Evolutionary conservation across 306 rosid genomes (phyloP), one percentile per base, ranked within the genome.

Genomic region (Cicer chorassanicum): DNA sequence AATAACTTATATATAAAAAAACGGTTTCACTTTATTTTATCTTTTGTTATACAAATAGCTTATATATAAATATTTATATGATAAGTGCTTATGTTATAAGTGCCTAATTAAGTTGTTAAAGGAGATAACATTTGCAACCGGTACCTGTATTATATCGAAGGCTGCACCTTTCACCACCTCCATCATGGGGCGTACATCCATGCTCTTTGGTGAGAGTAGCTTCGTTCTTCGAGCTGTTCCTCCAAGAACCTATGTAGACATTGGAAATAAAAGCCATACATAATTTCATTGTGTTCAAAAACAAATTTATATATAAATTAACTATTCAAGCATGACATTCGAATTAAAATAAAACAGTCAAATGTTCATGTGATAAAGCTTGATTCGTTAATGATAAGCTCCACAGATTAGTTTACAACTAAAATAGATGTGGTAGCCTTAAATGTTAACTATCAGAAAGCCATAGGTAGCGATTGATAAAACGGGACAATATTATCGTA

Each of bases 101-200:
- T 0, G 9, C 13, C 8, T 53, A 3, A 15, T 16, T 53, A 16
- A 16, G 12, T 1, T 53, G 1, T 53, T 11, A 14, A 7, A 21
- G n/a, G 66, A 41, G 71, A 14, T 65, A 36, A 65, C 18, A 59
- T 24, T 41, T 29, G 51, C 51, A 74, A 82, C 42, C 18, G 40
- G 75, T 60, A 94, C 97, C 95, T 94, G 97, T 69, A 94, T 69
- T 82, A 92, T 94, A 73, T 89, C 96, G 80, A 94, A 94, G 77
- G 96, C 92, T 65, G 99, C 95, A 79, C 96, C 96, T 86, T 94
- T 94, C 68, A 90, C 99, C 54, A 92, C 97, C 84, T 92, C 99
- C 99, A 94, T 94, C 99, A 94, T 92, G 5, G 96, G 97, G n/a
- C 96, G 90, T 18, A 94, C 99, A 85, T 94, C 96, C 97, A 90